Evolutionary conservation across 1,284 basidiomycete species (phyloP).

Genomic region (Bjerkandera adusta): DNA sequence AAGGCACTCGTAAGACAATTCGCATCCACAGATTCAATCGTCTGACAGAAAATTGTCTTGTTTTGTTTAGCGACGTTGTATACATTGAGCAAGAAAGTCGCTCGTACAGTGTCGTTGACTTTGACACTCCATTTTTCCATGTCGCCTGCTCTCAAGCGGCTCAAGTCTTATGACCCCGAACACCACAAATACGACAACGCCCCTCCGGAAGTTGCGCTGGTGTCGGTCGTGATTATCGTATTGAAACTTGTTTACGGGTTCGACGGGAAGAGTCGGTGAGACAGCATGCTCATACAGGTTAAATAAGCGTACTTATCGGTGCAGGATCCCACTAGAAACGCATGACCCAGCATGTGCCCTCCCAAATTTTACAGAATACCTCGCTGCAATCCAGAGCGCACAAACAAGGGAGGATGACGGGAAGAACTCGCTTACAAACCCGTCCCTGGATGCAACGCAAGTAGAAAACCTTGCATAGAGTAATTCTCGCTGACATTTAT

Average conservation of each 20-base stretch:
- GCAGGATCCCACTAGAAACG: slow-evolving; percentile 44
- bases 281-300: slow-evolving; percentile 7
- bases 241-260: slow-evolving; percentile 85
- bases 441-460: slow-evolving; percentile 33
- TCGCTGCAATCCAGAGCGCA: slow-evolving; percentile 43
- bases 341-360: slow-evolving; percentile 66
- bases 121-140: slow-evolving; percentile 59
- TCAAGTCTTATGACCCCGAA: slow-evolving; percentile 39
- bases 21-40: slow-evolving; percentile 3
- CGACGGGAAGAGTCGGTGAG: slow-evolving; percentile 63
- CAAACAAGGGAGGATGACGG: slow-evolving; percentile 32
- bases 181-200: slow-evolving; percentile 57
- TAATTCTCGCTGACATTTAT: not conserved
- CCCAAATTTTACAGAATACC: slow-evolving; percentile 51
- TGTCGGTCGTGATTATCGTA: slow-evolving; percentile 64
- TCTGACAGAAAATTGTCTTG: not conserved
- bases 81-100: slow-evolving; percentile 55
- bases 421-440: slow-evolving; percentile 34
- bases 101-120: slow-evolving; percentile 55
- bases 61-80: slow-evolving; percentile 57
- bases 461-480: slow-evolving; percentile 14
- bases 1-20: slow-evolving; percentile 69
- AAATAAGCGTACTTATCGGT: slow-evolving; percentile 7
- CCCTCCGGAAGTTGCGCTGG: slow-evolving; percentile 75
- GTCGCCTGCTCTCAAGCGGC: slow-evolving; percentile 38